Evolutionary conservation across 768 basidiomycete genomes (phyloP).

Genomic region (Podaxis rugospora): DNA sequence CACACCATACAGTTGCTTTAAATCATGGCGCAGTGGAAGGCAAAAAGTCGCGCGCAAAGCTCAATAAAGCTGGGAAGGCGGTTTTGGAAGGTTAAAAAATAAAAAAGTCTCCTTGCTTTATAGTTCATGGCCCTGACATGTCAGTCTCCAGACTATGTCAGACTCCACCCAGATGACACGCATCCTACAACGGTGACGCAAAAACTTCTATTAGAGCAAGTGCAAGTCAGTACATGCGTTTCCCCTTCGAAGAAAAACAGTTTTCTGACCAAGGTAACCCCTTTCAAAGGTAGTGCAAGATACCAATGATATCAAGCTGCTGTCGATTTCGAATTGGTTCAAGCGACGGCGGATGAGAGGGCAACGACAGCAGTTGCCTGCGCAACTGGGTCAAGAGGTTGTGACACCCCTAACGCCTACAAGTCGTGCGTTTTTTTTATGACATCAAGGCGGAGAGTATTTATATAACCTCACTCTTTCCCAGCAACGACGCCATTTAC

Average conservation of each 20-base stretch:
- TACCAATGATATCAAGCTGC: not conserved
- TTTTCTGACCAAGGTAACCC: not conserved
- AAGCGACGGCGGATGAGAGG: not conserved
- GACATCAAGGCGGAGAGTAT: not conserved
- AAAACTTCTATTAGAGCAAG: not conserved
- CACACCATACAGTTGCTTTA: not conserved
- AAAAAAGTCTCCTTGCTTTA: not conserved
- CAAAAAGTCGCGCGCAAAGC: not conserved
- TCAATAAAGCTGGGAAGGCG: not conserved
- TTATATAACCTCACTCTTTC: not conserved
- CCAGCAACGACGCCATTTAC: not conserved
- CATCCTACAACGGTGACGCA: not conserved
- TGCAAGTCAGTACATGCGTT: conserved; percentile 1
- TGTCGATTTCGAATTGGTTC: not conserved
- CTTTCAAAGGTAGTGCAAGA: not conserved
- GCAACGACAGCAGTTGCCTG: not conserved
- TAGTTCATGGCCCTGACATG: not conserved
- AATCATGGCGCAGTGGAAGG: not conserved
- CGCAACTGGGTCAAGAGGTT: not conserved
- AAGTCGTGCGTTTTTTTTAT: not conserved
- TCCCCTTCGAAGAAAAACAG: not conserved
- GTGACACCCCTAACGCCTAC: not conserved
- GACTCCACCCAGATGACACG: conserved; percentile 5
- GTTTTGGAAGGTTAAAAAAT: not conserved
- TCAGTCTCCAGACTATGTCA: not conserved